Percentiles rank a stretch among this genome's conserved stretches.
These are phyloP conservation scores for Arabidopsis hybrid DNA, from an alignment of 441 rosid genomes.

Conservation along the genomic window DNA sequence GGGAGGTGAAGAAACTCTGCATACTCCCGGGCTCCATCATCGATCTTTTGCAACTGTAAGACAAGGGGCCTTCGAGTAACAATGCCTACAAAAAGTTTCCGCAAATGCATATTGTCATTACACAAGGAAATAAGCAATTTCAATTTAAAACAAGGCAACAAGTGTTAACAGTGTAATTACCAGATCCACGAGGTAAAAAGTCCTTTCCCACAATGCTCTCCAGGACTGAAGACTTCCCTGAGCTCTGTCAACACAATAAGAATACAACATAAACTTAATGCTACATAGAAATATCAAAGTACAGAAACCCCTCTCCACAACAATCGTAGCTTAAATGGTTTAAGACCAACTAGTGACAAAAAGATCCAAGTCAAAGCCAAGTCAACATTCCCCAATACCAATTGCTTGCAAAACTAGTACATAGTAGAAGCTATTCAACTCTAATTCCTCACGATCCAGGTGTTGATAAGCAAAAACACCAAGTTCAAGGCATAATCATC, in stretches of 20 bases:
- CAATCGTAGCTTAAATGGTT: background rate
- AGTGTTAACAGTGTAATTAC: slow-evolving; percentile 46
- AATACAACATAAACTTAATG: background rate
- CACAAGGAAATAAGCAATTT: slow-evolving; percentile 1
- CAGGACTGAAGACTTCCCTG: slow-evolving; percentile 96
- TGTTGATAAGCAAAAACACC: background rate
- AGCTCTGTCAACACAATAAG: slow-evolving; percentile 65
- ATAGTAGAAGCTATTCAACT: slow-evolving; percentile 20
- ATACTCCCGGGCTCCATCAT: slow-evolving; percentile 89
- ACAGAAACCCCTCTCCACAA: slow-evolving; percentile 5
- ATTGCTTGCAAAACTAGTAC: background rate
- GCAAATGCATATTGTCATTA: background rate
- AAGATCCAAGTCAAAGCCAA: slow-evolving; percentile 37
- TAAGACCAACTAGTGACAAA: slow-evolving; percentile 1
- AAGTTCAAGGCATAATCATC: slow-evolving; percentile 3
- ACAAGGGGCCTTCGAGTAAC: slow-evolving; percentile 97
- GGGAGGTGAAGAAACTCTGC: slow-evolving; percentile 98
- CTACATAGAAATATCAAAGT: background rate
- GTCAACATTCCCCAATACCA: slow-evolving; percentile 29
- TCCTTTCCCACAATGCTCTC: slow-evolving; percentile 98
- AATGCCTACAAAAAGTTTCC: slow-evolving; percentile 63
- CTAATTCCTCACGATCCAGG: slow-evolving; percentile 6
- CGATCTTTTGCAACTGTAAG: slow-evolving; percentile 92
- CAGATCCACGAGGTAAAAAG: slow-evolving; percentile 98
- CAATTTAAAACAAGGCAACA: background rate